phyloP scores from a whole-genome alignment of 2,329 filamentous ascomycete species.

The Diaporthe citri region DNA sequence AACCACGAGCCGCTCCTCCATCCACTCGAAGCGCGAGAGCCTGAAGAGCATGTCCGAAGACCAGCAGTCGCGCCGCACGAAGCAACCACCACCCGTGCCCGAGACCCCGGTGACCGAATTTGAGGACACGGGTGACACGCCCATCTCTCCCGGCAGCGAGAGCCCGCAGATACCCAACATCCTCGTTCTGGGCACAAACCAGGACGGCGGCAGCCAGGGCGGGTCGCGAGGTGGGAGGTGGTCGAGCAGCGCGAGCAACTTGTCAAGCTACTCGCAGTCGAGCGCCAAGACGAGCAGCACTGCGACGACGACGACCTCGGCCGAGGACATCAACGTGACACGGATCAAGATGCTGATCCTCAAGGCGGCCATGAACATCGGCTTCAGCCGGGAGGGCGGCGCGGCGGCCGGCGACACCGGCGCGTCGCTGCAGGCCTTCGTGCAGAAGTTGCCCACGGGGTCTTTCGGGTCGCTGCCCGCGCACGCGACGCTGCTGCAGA shows the following conservation, averaged over 20 bases:
- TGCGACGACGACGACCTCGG: constrained; percentile 75
- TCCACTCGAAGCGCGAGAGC: constrained; percentile 66
- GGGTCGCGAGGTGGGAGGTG: constrained; percentile 72
- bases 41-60: constrained; percentile 62
- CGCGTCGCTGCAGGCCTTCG: constrained; percentile 77
- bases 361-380: constrained; percentile 87
- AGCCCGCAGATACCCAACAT: constrained; percentile 86
- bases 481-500: constrained; percentile 79
- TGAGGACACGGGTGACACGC: constrained; percentile 92
- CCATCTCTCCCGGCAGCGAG: constrained; percentile 83
- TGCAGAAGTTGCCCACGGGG: constrained; percentile 79
- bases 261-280: constrained; percentile 83
- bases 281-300: constrained; percentile 77
- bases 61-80: constrained; percentile 55
- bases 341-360: constrained; percentile 84
- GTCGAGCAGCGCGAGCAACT: constrained; percentile 84
- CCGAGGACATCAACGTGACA: constrained; percentile 82
- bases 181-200: constrained; percentile 81
- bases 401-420: constrained; percentile 51
- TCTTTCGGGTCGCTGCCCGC: constrained; percentile 81
- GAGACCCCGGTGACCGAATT: constrained; percentile 97
- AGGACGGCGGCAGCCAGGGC: constrained; percentile 58
- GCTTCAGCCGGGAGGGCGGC: constrained; percentile 74
- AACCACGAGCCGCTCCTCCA: constrained; percentile 61
- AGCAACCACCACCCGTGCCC: constrained; percentile 67